A percentile compares a stretch with the other conserved stretches of the same genome.
phyloP scores from a whole-genome alignment of 441 rosid genomes.

The Flueggea neowawraea region DNA sequence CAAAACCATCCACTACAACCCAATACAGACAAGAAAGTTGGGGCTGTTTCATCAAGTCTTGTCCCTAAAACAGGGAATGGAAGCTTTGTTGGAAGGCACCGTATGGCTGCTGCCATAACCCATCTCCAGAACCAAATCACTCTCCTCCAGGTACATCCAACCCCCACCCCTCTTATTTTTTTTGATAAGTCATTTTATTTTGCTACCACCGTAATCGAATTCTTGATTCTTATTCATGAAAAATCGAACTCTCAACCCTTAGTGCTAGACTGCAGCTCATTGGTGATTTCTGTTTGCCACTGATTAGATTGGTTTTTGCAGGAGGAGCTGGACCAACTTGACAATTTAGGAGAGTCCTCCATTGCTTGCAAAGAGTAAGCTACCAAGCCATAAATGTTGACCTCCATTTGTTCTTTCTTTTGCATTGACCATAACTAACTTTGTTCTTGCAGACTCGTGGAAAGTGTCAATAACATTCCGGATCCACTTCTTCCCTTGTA shows the following conservation, averaged over 20 bases:
- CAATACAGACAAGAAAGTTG: no score
- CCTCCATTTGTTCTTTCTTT: neutral
- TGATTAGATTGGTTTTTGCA: neutral
- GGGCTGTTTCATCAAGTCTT: no score
- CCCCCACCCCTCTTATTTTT: neutral
- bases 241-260: neutral
- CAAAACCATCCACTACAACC: no score
- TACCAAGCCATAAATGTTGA: no score
- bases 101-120: slow-evolving; percentile 16
- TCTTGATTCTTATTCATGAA: no score
- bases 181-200: neutral
- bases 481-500: slow-evolving; percentile 32
- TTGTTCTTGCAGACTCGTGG: slow-evolving; percentile 9
- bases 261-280: neutral
- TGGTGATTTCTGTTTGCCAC: no score
- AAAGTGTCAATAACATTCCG: slow-evolving; percentile 21
- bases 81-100: slow-evolving; percentile 13
- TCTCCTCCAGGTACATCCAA: slow-evolving; percentile 14
- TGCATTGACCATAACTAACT: neutral
- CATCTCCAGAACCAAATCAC: slow-evolving; percentile 17
- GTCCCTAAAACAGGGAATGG: no score
- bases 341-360: slow-evolving; percentile 22
- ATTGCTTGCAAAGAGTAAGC: slow-evolving; percentile 24
- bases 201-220: neutral
- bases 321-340: slow-evolving; percentile 27